Base-by-base conservation (phyloP, 140 eudicot genomes). In the Anethum foeniculum region DNA sequence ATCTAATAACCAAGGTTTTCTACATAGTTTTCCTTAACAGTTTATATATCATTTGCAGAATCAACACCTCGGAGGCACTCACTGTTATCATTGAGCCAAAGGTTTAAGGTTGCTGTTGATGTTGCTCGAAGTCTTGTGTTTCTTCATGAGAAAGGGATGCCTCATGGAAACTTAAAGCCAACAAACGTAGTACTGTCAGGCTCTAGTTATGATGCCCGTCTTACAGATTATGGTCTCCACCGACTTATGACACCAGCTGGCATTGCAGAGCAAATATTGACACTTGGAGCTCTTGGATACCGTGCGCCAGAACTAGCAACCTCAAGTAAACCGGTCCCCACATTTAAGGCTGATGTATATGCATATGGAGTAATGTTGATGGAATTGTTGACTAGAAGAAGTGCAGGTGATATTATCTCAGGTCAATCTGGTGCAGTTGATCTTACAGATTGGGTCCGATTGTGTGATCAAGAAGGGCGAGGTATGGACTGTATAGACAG, bases 371-470 rank as follows among this genome's bases (percentile, higher is more conserved):
- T 95, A 27, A 95, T 95, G 51, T 44, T 95, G 81, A 92, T 95
- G 99, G 99, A 95, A 84, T 80, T 95, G 78, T 79, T 95, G 82
- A 95, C 99, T 13, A 81, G 98, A 81, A 88, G 97, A 88, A 95
- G 99, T 79, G 99, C 99, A 0, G 99, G 99, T 56, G 99, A 95
- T 88, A 92, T 95, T 21, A 95, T 95, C 41, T 95, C 99, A 0
- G 98, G 97, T 43, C 99, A 92, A 83, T 95, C 99, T 0, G 97
- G 97, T 2, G 97, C 97, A 0, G 99, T 95, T 51, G 99, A 95
- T 83, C 86, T 95, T 1, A 91, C 99, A 0, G 99, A 95, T 85
- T 95, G 99, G 99, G 97, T 95, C 41, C 77, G 99, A 52, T 79
- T 95, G 68, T 95, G 98, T 64, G 94, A 93, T 75, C 97, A 87